Conservation (phyloP, 164 flowering plant species). For the Magnolia changhungtana region DNA sequence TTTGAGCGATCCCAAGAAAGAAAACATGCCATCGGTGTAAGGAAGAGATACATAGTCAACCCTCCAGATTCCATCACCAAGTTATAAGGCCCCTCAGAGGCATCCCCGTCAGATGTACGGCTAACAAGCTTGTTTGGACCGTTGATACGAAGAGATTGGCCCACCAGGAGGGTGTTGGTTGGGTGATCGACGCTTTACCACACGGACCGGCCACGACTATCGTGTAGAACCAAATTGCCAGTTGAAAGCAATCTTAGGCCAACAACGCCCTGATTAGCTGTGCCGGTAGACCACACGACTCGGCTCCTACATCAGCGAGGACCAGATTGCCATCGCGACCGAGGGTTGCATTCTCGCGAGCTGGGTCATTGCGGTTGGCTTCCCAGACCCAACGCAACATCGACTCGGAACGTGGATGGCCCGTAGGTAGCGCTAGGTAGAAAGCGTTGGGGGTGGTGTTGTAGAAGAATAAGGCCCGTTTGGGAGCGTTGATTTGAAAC, state of each 20-base stretch:
- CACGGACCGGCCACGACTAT: background rate
- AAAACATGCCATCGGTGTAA: background rate
- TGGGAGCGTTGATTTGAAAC: too few relatives aligned
- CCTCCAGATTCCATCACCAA: constrained; percentile 17
- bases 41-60: background rate
- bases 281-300: constrained; percentile 10
- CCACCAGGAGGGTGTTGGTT: constrained; percentile 36
- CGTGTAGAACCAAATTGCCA: constrained; percentile 20
- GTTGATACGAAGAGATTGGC: constrained; percentile 26
- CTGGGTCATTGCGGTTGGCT: constrained; percentile 25
- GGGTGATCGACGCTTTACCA: constrained; percentile 24
- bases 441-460: constrained; percentile 30
- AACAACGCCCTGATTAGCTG: background rate
- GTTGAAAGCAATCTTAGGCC: constrained; percentile 7
- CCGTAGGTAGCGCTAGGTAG: constrained; percentile 24
- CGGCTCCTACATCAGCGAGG: constrained; percentile 16
- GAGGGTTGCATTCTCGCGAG: constrained; percentile 5
- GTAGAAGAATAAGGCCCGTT: constrained; percentile 21
- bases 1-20: background rate
- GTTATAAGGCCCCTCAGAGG: constrained; percentile 28
- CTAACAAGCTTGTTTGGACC: constrained; percentile 23
- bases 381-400: constrained; percentile 12
- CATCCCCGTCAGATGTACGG: constrained; percentile 15
- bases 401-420: constrained; percentile 7
- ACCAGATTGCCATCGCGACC: constrained; percentile 13